Evolutionary conservation across 2,329 filamentous ascomycete species (phyloP).

Genomic region (Nemania sp.): DNA sequence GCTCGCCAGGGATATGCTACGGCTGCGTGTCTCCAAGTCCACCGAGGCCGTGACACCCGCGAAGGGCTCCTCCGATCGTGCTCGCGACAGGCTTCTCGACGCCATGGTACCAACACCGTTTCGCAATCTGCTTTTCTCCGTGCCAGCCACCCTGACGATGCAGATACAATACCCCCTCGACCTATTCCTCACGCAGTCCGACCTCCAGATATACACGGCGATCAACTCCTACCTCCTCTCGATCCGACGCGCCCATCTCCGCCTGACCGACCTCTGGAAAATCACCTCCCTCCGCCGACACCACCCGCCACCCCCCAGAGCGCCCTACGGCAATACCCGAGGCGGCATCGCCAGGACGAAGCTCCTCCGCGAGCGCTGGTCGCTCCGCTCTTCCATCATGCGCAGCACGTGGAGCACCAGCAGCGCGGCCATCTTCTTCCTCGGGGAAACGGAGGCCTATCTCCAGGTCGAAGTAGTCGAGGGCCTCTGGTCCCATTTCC

Average conservation of each 20-base stretch:
- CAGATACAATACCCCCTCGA: slow-evolving; percentile 80
- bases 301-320: slow-evolving; percentile 72
- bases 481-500: slow-evolving; percentile 79
- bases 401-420: slow-evolving; percentile 88
- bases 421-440: slow-evolving; percentile 83
- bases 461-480: slow-evolving; percentile 88
- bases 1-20: slow-evolving; percentile 76
- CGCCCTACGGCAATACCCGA: slow-evolving; percentile 64
- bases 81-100: slow-evolving; percentile 35
- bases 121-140: slow-evolving; percentile 79
- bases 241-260: slow-evolving; percentile 82
- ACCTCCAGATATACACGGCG: slow-evolving; percentile 79
- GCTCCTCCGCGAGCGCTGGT: slow-evolving; percentile 66
- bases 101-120: slow-evolving; percentile 64
- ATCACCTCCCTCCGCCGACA: slow-evolving; percentile 76
- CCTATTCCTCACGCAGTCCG: slow-evolving; percentile 77
- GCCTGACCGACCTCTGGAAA: slow-evolving; percentile 85
- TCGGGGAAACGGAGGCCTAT: slow-evolving; percentile 85
- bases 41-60: slow-evolving; percentile 44
- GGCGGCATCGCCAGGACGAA: slow-evolving; percentile 64
- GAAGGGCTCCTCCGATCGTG: slow-evolving; percentile 42
- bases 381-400: slow-evolving; percentile 67
- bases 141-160: slow-evolving; percentile 71
- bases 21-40: slow-evolving; percentile 64
- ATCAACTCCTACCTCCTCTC: slow-evolving; percentile 87